Evolutionary conservation across 495 filamentous ascomycete genomes (phyloP).

Genomic region (Amniculicola lignicola): DNA sequence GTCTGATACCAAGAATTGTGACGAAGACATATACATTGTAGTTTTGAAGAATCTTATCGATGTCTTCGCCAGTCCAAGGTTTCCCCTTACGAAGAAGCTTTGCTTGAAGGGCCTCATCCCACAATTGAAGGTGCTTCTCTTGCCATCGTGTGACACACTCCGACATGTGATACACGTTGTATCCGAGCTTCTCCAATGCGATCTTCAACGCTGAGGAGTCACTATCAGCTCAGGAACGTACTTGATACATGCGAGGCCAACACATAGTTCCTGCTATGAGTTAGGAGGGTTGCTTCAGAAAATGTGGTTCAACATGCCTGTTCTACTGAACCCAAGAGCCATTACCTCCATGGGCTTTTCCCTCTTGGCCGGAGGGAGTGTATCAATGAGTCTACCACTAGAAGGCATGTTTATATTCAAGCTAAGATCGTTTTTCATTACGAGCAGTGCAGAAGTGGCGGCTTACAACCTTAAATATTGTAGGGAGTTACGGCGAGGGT

Average conservation of each 20-base stretch:
- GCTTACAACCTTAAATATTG: too few relatives aligned
- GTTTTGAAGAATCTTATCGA: constrained; percentile 19
- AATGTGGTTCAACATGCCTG: neutral
- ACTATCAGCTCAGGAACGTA: neutral
- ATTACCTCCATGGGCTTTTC: constrained; percentile 12
- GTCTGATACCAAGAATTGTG: too few relatives aligned
- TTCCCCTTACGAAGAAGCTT: constrained; percentile 10
- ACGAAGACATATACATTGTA: constrained; percentile 3
- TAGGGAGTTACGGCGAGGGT: too few relatives aligned
- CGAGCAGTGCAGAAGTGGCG: too few relatives aligned
- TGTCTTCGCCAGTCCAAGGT: neutral
- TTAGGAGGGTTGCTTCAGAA: neutral
- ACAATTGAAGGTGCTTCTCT: neutral
- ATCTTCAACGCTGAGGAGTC: constrained; percentile 6
- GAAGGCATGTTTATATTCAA: constrained; percentile 3
- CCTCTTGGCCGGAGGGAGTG: constrained; percentile 8
- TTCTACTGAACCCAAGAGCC: constrained; percentile 16
- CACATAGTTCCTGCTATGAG: constrained; percentile 13
- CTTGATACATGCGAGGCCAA: neutral
- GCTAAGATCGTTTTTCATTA: too few relatives aligned
- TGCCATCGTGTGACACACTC: neutral
- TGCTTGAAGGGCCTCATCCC: constrained; percentile 7
- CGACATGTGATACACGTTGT: constrained; percentile 13
- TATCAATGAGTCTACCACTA: constrained; percentile 10
- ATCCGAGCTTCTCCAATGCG: constrained; percentile 13